phyloP scores from a whole-genome alignment of 495 filamentous ascomycete genomes.

The Hypoxylon fuscum region DNA sequence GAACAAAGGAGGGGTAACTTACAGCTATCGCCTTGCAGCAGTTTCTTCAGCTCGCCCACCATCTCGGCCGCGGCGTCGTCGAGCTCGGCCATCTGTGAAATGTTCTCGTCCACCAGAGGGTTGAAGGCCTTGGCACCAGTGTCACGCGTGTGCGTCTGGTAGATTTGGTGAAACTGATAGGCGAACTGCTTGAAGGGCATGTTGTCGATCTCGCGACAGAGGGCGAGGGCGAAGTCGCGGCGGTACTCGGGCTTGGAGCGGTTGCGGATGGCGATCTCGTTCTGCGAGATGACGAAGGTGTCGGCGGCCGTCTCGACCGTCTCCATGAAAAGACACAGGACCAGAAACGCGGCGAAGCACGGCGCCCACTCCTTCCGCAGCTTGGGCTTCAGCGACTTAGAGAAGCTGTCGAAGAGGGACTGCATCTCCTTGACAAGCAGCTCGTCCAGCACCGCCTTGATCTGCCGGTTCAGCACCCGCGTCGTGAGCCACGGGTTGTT shows the following conservation, averaged over 20 bases:
- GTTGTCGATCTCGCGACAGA: slow-evolving; percentile 59
- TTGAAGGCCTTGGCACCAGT: slow-evolving; percentile 54
- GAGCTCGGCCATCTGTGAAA: slow-evolving; percentile 48
- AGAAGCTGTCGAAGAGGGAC: slow-evolving; percentile 55
- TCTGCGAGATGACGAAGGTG: slow-evolving; percentile 58
- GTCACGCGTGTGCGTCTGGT: slow-evolving; percentile 58
- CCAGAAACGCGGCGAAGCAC: slow-evolving; percentile 59
- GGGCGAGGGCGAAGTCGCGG: slow-evolving; percentile 49
- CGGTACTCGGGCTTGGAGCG: slow-evolving; percentile 43
- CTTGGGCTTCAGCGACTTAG: slow-evolving; percentile 58
- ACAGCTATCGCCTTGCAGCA: slow-evolving; percentile 53
- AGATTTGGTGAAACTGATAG: slow-evolving; percentile 63
- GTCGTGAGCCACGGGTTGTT: slow-evolving; percentile 54
- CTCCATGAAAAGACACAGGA: slow-evolving; percentile 64
- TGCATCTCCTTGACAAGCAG: slow-evolving; percentile 56
- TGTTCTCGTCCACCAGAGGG: slow-evolving; percentile 50
- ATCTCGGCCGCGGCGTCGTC: slow-evolving; percentile 51
- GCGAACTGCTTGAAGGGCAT: slow-evolving; percentile 62
- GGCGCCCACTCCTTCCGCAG: slow-evolving; percentile 59
- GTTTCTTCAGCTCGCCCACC: slow-evolving; percentile 52
- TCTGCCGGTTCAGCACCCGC: slow-evolving; percentile 60
- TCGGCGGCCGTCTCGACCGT: slow-evolving; percentile 59
- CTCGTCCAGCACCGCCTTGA: slow-evolving; percentile 62
- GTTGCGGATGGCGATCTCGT: slow-evolving; percentile 53
- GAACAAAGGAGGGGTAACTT: slow-evolving; percentile 24